Evolutionary conservation across 192 early-diverging fungal species (phyloP), one percentile per base, ranked within the genome.

Genomic region (Linderina pennispora): DNA sequence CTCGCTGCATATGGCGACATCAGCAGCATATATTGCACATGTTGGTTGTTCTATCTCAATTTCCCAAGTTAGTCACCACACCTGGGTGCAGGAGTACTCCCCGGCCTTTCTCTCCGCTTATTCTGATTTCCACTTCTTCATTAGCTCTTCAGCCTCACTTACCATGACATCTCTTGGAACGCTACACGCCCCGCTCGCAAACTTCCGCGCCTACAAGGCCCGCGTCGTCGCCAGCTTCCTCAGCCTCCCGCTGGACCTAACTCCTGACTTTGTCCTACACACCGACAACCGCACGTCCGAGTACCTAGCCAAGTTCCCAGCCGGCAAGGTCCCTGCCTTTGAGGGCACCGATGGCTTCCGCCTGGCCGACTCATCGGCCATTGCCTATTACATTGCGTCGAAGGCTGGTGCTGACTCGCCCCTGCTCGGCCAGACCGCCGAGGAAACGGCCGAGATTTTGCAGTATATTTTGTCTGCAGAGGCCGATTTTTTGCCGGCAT

Each of bases 361-460:
- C n/a, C n/a, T n/a, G n/a, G n/a, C n/a, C n/a, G n/a, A n/a, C n/a
- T n/a, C n/a, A n/a, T n/a, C n/a, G 62, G 94, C 92, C 50, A 96
- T 97, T 59, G 90, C 91, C 35, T 88, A 87, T 85, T 95, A 97
- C n/a, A n/a, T n/a, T n/a, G n/a, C n/a, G n/a, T n/a, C n/a, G n/a
- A n/a, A n/a, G n/a, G n/a, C n/a, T n/a, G n/a, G n/a, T n/a, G n/a
- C n/a, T n/a, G n/a, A n/a, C n/a, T n/a, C n/a, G n/a, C n/a, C n/a
- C n/a, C n/a, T n/a, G n/a, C n/a, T n/a, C n/a, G n/a, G n/a, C n/a
- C n/a, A n/a, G n/a, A n/a, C n/a, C n/a, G n/a, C 65, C 39, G 64
- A 67, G 48, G 80, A 85, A 63, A 72, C 62, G 44, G 62, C 80
- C 6, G 53, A 78, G 64, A 78, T 85, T 51, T 67, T 81, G 48